Conservation (phyloP, 306 rosid species). For the Glycyrrhiza uralensis region DNA sequence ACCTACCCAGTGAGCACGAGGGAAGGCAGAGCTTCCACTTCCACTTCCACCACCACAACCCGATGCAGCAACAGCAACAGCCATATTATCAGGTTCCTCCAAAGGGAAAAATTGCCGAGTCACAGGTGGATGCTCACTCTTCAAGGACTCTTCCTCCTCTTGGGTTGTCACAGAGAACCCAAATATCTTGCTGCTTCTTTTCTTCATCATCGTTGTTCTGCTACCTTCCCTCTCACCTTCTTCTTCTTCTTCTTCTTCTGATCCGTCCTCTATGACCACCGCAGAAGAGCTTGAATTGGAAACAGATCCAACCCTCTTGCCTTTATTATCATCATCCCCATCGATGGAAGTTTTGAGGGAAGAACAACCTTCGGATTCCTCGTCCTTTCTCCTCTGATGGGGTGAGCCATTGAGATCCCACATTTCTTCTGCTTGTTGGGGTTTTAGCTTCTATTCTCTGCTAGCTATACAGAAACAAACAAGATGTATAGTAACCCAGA, state of each 20-base stretch:
- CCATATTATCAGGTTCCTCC: constrained; percentile 42
- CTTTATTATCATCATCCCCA: constrained; percentile 65
- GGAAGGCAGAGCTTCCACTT: constrained; percentile 30
- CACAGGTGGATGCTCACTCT: constrained; percentile 45
- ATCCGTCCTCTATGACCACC: constrained; percentile 65
- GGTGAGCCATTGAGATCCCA: constrained; percentile 99
- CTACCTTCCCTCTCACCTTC: not conserved
- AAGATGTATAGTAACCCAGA: not conserved
- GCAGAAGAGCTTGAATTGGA: constrained; percentile 93
- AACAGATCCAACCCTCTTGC: constrained; percentile 79
- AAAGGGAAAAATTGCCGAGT: constrained; percentile 82
- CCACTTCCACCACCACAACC: constrained; percentile 13
- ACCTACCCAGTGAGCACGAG: constrained; percentile 95
- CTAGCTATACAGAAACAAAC: not conserved
- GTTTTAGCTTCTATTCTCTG: no score
- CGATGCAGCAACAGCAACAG: constrained; percentile 9
- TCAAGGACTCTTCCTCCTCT: constrained; percentile 33
- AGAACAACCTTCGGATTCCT: constrained; percentile 62
- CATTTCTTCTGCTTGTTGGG: constrained; percentile 44
- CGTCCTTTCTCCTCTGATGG: constrained; percentile 47
- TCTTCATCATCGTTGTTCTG: constrained; percentile 23
- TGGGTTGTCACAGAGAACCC: constrained; percentile 60
- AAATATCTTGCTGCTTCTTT: constrained; percentile 47
- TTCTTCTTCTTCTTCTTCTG: constrained; percentile 55
- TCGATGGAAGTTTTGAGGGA: constrained; percentile 60